phyloP scores from a whole-genome alignment of 352 stramenopile genomes.

The Elongisporangium prolatum region DNA sequence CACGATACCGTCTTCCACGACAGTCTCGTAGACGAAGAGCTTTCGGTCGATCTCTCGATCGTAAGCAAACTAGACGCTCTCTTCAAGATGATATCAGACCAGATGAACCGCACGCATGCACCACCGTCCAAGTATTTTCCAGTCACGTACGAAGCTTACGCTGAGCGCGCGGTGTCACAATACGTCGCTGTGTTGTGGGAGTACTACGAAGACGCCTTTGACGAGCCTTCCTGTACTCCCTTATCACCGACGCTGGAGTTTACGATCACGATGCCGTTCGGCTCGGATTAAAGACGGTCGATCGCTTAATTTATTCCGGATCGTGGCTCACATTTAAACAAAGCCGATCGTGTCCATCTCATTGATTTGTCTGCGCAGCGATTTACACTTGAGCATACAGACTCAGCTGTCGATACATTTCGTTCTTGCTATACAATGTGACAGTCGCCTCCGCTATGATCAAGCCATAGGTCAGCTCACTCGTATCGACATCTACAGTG shows the following conservation, averaged over 20 bases:
- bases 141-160: conserved; percentile 62
- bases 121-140: conserved; percentile 44
- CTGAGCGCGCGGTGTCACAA: conserved; percentile 60
- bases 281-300: conserved; percentile 41
- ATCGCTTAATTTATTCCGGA: conserved; percentile 25
- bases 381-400: conserved; percentile 61
- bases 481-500: neutral
- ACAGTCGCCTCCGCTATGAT: conserved; percentile 49
- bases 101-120: conserved; percentile 25
- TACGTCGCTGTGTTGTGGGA: conserved; percentile 78
- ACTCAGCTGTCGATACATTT: conserved; percentile 76
- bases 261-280: conserved; percentile 67
- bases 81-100: conserved; percentile 85
- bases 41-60: conserved; percentile 79
- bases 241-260: conserved; percentile 74
- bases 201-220: conserved; percentile 76
- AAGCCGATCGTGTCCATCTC: neutral
- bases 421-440: conserved; percentile 66
- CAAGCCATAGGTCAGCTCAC: neutral
- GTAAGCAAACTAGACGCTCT: conserved; percentile 79
- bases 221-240: conserved; percentile 38
- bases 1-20: conserved; percentile 64
- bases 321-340: conserved; percentile 5
- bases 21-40: conserved; percentile 69
- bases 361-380: neutral